These are phyloP conservation scores for Tetracladium setigerum DNA, from an alignment of 495 filamentous ascomycete genomes.

Conservation along the genomic window DNA sequence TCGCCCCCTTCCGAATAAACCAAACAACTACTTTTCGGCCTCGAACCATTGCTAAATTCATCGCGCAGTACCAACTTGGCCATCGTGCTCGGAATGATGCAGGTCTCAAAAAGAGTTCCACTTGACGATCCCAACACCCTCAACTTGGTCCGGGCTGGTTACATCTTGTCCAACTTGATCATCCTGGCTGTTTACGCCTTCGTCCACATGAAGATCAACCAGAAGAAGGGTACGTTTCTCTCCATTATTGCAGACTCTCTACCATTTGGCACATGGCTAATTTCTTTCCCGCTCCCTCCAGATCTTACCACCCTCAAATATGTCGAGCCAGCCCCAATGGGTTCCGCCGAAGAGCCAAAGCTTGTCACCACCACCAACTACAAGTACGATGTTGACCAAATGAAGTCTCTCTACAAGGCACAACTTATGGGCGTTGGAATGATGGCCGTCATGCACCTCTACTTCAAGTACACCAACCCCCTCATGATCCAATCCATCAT, in stretches of 20 bases:
- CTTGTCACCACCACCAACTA: constrained; percentile 92
- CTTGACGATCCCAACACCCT: constrained; percentile 89
- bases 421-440: constrained; percentile 94
- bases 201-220: constrained; percentile 72
- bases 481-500: constrained; percentile 98
- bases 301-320: constrained; percentile 98
- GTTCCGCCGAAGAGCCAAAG: constrained; percentile 85
- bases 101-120: constrained; percentile 89
- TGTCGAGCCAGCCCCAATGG: constrained; percentile 89
- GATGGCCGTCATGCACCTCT: constrained; percentile 98
- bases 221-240: constrained; percentile 74
- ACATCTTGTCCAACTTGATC: constrained; percentile 81
- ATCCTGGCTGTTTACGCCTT: constrained; percentile 80
- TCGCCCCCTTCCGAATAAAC: constrained; percentile 5
- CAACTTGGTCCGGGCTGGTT: constrained; percentile 71
- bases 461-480: constrained; percentile 99
- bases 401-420: constrained; percentile 72
- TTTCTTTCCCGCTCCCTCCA: constrained; percentile 34
- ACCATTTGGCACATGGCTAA: constrained; percentile 10
- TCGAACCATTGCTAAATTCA: constrained; percentile 6
- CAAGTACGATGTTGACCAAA: constrained; percentile 83
- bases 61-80: constrained; percentile 75
- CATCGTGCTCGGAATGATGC: constrained; percentile 97
- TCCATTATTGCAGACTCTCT: neutral
- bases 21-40: neutral